phyloP scores from a whole-genome alignment of 345 rosid species.

The Eucalyptus pauciflora region DNA sequence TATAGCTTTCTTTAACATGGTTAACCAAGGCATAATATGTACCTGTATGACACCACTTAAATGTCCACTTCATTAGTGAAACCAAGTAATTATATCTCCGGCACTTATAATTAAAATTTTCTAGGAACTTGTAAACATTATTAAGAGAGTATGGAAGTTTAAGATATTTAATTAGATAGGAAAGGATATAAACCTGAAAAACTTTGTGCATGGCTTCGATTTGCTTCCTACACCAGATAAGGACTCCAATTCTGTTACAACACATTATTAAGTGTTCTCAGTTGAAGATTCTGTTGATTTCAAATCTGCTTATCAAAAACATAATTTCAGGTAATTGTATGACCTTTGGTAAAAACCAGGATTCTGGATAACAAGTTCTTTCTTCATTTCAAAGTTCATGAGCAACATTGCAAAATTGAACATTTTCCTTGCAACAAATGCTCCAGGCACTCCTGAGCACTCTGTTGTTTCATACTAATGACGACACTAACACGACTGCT shows the following conservation, averaged over 20 bases:
- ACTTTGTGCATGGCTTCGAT: constrained; percentile 99
- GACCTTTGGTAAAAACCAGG: background rate
- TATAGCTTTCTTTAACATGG: constrained; percentile 14
- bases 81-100: constrained; percentile 5
- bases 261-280: constrained; percentile 54
- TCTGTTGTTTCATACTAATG: background rate
- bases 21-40: constrained; percentile 7
- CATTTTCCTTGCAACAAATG: background rate
- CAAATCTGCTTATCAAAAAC: background rate
- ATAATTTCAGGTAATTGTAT: background rate
- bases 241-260: constrained; percentile 83
- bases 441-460: background rate
- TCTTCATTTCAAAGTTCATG: background rate
- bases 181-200: constrained; percentile 93
- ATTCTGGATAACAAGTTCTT: background rate
- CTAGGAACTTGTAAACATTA: constrained; percentile 4
- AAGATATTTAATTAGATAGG: constrained; percentile 35
- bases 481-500: background rate
- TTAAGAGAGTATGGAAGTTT: background rate
- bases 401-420: background rate
- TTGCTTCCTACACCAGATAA: constrained; percentile 99
- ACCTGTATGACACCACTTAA: constrained; percentile 35
- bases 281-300: constrained; percentile 15
- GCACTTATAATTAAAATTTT: background rate
- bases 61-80: constrained; percentile 21